Evolutionary conservation across 2,329 filamentous ascomycete genomes (phyloP), one percentile per base, ranked within the genome.

Genomic region (Chaetothyriales sp.): DNA sequence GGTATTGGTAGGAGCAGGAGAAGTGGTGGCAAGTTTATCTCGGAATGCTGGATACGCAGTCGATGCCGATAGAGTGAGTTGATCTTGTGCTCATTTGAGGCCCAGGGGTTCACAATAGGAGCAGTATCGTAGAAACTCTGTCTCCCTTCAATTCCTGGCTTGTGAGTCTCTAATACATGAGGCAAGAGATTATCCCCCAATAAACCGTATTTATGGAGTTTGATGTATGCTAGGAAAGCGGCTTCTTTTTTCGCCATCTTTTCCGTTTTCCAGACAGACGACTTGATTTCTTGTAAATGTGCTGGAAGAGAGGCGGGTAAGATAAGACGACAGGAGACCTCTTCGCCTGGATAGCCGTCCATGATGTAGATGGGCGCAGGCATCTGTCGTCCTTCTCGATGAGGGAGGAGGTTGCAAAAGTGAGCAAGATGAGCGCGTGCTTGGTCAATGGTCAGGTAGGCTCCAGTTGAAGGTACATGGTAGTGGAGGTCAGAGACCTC

Each of bases 171-270:
- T 9, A 53, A 51, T 12, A 74, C 68, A 7, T 67, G 61, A 3
- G 90, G 90, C 43, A 95, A 71, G 0, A 95, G 67, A 59, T 94
- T 74, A 12, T 93, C 78, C 54, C 86, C 88, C 1, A 96, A 66
- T 4, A 95, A 69, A 0, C 83, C 83, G 22, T 77, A 81, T 6
- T 76, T 59, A 61, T 90, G 80, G 0, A 96, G 71, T 4, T 72
- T 72, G 19, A 77, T 67, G 61, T 89, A 95, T 1, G 88, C 85
- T 60, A 86, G 78, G 54, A 94, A 92, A 0, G 86, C 84, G 1
- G 83, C 86, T 64, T 95, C 90, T 61, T 84, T 86, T 57, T 73
- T 80, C 0, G 88, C 87, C 57, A 79, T 80, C 51, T 73, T 77
- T 60, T 92, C 82, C 0, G 80, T 84, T 9, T 58, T 65, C 88